phyloP scores from a whole-genome alignment of 2,329 filamentous ascomycete species.

The Aspergillus ochraceus region DNA sequence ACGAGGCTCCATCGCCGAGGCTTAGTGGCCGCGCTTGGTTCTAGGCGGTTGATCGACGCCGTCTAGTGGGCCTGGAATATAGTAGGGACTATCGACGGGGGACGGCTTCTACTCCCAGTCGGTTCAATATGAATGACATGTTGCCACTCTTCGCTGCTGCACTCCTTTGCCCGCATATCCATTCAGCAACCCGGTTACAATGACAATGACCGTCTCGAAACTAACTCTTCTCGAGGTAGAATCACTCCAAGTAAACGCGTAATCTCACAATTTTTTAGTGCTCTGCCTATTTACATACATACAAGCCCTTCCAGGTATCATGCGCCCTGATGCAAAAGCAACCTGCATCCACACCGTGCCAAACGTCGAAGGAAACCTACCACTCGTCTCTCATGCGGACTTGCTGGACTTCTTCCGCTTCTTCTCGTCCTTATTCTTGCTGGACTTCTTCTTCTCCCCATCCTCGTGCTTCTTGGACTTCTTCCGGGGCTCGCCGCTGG shows the following conservation, averaged over 20 bases:
- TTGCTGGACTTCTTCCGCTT: slow-evolving; percentile 42
- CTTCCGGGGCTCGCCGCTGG: slow-evolving; percentile 32
- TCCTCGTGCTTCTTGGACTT: slow-evolving; percentile 41
- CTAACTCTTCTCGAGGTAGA: not conserved
- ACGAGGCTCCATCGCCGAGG: slow-evolving; percentile 11
- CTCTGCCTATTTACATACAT: slow-evolving; percentile 35
- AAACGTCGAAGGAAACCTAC: slow-evolving; percentile 1
- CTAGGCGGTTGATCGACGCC: slow-evolving; percentile 14
- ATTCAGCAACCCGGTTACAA: too few species aligned
- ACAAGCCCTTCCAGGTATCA: slow-evolving; percentile 20
- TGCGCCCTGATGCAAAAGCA: slow-evolving; percentile 42
- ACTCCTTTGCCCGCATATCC: too few species aligned
- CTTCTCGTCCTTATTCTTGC: slow-evolving; percentile 42
- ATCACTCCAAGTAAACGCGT: not conserved
- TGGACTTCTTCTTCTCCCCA: slow-evolving; percentile 33
- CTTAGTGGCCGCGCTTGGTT: slow-evolving; percentile 13
- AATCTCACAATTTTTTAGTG: not conserved
- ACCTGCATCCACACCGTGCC: slow-evolving; percentile 15
- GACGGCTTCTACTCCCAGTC: not conserved
- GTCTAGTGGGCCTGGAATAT: slow-evolving; percentile 4
- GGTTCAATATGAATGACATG: too few species aligned
- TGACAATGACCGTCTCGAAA: not conserved
- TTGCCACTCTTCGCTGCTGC: too few species aligned
- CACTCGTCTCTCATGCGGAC: slow-evolving; percentile 22
- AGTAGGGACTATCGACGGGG: not conserved